Conservation (phyloP, 1,284 basidiomycete species). For the Cryptococcus sp. region DNA sequence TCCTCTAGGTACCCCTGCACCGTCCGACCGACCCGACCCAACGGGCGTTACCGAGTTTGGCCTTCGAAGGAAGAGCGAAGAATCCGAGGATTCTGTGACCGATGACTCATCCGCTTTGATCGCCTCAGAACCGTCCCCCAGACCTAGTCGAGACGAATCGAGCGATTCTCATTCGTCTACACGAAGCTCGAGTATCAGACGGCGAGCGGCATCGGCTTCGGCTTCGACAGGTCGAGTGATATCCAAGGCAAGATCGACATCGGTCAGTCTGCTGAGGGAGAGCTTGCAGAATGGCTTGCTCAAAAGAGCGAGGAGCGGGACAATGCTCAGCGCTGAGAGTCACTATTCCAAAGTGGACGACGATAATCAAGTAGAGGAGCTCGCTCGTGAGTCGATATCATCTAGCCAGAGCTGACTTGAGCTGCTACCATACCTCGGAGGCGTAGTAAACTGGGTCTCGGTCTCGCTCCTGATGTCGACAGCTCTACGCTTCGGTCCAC, state of each 20-base stretch:
- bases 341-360: not conserved
- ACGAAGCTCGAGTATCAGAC: not conserved
- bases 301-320: conserved; percentile 7
- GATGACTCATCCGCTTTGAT: not conserved
- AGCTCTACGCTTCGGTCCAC: no score
- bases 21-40: not conserved
- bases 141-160: no score
- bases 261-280: conserved; percentile 1
- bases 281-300: not conserved
- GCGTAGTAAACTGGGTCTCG: not conserved
- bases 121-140: not conserved
- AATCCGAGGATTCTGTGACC: not conserved
- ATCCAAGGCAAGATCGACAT: conserved; percentile 5
- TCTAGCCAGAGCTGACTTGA: not conserved
- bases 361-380: not conserved
- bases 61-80: not conserved
- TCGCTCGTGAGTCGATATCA: not conserved
- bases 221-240: not conserved
- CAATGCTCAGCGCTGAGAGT: conserved; percentile 3
- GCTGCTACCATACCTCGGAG: not conserved
- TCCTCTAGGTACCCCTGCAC: not conserved
- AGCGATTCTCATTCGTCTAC: no score
- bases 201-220: not conserved
- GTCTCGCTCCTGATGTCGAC: no score
- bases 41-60: not conserved